Conservation (phyloP, 208 protist genomes). For the Leptomonas pyrrhocoris region DNA sequence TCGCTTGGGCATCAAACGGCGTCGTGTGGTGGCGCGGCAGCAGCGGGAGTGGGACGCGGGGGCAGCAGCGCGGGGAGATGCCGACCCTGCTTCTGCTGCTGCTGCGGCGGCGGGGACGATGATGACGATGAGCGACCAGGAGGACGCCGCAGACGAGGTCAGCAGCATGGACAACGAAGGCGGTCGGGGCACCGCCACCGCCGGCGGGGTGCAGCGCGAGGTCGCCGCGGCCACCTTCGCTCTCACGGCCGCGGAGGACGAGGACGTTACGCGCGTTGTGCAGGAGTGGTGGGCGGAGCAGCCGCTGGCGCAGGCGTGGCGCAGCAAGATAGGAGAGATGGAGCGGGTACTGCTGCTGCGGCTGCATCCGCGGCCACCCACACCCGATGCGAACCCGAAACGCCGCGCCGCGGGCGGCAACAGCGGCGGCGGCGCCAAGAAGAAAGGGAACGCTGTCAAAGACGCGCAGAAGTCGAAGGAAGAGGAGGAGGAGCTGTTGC, state of each 20-base stretch:
- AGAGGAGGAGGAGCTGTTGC: conserved; percentile 71
- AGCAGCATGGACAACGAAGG: conserved; percentile 5
- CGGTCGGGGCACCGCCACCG: not conserved
- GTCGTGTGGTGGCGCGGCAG: conserved; percentile 45
- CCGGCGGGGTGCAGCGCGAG: conserved; percentile 35
- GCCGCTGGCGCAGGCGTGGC: conserved; percentile 48
- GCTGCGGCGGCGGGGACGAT: not conserved
- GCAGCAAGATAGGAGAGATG: conserved; percentile 70
- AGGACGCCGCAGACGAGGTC: not conserved
- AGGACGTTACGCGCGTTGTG: conserved; percentile 61
- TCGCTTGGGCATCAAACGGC: conserved; percentile 60
- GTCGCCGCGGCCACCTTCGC: conserved; percentile 28
- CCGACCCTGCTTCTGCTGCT: not conserved
- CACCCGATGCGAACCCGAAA: conserved; percentile 71
- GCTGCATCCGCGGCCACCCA: conserved; percentile 40
- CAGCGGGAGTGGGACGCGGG: conserved; percentile 31
- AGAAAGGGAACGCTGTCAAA: conserved; percentile 37
- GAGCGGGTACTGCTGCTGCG: conserved; percentile 75
- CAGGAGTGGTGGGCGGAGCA: conserved; percentile 61
- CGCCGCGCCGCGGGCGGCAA: conserved; percentile 36
- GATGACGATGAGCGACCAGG: not conserved
- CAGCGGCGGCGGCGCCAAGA: conserved; percentile 28
- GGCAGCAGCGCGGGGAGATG: not conserved
- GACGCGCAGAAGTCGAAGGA: conserved; percentile 64
- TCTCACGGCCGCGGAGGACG: conserved; percentile 63